Conservation (phyloP, 495 filamentous ascomycete genomes). For the Podospora comata region DNA sequence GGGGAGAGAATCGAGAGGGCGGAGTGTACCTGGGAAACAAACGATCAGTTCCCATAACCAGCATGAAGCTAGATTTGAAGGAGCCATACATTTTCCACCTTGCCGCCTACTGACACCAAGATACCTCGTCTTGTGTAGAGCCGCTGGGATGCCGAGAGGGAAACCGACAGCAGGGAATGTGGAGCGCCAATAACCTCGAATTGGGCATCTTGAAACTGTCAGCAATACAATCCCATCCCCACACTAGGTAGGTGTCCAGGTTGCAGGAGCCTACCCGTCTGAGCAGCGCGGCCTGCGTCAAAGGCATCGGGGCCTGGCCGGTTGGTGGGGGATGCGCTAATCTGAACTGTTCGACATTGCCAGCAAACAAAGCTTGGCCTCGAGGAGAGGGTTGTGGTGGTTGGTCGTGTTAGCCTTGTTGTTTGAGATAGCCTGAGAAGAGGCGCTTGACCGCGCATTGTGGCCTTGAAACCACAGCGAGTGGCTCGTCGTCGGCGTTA, state of each 20-base stretch:
- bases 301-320: conserved; percentile 46
- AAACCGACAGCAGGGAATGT: conserved; percentile 88
- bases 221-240: conserved; percentile 10
- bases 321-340: conserved; percentile 52
- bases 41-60: conserved; percentile 13
- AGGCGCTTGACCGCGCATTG: conserved; percentile 32
- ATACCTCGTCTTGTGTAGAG: conserved; percentile 90
- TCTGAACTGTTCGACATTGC: conserved; percentile 53
- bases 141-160: conserved; percentile 86
- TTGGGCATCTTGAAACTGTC: conserved; percentile 64
- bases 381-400: neutral
- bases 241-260: conserved; percentile 22
- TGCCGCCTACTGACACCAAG: conserved; percentile 83
- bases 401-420: conserved; percentile 7
- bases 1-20: conserved; percentile 85
- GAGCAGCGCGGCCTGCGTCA: conserved; percentile 33
- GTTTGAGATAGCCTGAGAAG: conserved; percentile 25
- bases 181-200: conserved; percentile 90
- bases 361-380: conserved; percentile 37
- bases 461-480: conserved; percentile 17
- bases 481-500: conserved; percentile 7
- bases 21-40: conserved; percentile 60
- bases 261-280: conserved; percentile 36
- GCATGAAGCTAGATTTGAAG: no score
- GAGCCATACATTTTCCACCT: conserved; percentile 72